Evolutionary conservation across 371 early-diverging fungal genomes (phyloP).

Genomic region (Mortierella sp.): DNA sequence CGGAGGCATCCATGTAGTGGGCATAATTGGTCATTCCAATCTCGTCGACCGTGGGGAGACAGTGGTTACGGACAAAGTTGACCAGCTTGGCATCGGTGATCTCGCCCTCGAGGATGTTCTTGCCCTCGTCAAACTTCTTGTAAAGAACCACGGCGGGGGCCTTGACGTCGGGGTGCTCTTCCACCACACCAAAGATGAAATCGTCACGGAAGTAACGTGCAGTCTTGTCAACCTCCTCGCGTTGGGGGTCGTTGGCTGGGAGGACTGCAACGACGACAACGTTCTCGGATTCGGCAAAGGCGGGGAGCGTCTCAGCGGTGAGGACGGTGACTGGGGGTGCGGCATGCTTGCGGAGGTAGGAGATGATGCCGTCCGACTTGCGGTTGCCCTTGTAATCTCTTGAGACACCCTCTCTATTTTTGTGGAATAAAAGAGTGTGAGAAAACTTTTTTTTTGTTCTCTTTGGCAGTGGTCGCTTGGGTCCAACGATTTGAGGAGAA

Average conservation of each 20-base stretch:
- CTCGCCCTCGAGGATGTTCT: conserved; percentile 67
- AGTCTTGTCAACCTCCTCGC: conserved; percentile 68
- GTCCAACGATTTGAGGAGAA: neutral
- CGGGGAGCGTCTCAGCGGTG: conserved; percentile 71
- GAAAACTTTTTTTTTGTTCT: neutral
- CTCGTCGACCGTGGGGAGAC: conserved; percentile 89
- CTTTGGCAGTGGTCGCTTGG: neutral
- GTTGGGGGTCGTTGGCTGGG: conserved; percentile 61
- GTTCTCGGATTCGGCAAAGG: conserved; percentile 82
- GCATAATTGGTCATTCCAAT: conserved; percentile 88
- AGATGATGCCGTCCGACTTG: conserved; percentile 82
- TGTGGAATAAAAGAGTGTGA: neutral
- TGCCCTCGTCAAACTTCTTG: conserved; percentile 92
- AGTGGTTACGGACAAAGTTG: conserved; percentile 77
- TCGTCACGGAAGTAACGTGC: conserved; percentile 87
- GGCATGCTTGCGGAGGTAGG: conserved; percentile 88
- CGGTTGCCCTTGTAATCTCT: conserved; percentile 87
- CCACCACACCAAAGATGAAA: conserved; percentile 80
- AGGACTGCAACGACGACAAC: conserved; percentile 90
- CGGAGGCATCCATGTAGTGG: conserved; percentile 81
- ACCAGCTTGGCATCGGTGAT: conserved; percentile 66
- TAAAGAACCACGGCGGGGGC: conserved; percentile 82
- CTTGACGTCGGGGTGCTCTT: conserved; percentile 62
- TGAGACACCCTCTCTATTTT: conserved; percentile 65
- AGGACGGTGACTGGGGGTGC: conserved; percentile 83